Base-by-base conservation (phyloP, 1,284 basidiomycete genomes). In the Trichosporon sp. region DNA sequence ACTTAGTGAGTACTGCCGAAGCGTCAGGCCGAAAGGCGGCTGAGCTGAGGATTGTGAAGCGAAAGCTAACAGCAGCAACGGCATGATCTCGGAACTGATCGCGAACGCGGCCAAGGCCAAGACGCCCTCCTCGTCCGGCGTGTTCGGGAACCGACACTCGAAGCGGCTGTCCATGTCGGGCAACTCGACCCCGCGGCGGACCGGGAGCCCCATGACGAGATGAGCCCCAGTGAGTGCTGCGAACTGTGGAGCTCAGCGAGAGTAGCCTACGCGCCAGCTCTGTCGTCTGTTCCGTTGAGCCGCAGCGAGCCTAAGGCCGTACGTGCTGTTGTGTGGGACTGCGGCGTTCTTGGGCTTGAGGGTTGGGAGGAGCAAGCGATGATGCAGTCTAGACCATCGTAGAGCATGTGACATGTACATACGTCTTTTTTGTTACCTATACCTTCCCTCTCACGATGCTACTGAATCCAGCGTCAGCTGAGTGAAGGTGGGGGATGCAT, bases 41-140 rank as follows among this genome's bases (percentile, higher is more conserved):
- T 26, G 26, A 26, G 26, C 26, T 26, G 26, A 26, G 26, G 26
- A 26, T 26, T 26, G 26, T 26, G 40, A 19, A 6, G n/a, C 56
- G 32, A 2, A n/a, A 63, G 65, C 70, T 77, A 65, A 78, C 73
- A 40, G n/a, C 66, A 84, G 82, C 69, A 85, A 85, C 72, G 84
- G 83, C 12, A 81, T 84, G 79, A 85, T 85, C 69, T 84, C 83
- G 7, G 82, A 82, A 38, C 76, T 85, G 16, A 84, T 85, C 70
- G 74, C 82, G 51, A 83, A 83, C 72, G 84, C 84, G 0, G 81
- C 82, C 43, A 83, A 82, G 70, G 79, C 78, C 40, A 83, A 82
- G 76, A 77, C 78, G 69, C 67, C 71, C 1, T 69, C 71, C 19
- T 65, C 68, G n/a, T 66, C 73, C 8, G 75, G 75, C 26, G 81